A percentile compares a stretch with the other conserved stretches of the same genome.
These are phyloP conservation scores for Solanum corneliomulleri DNA, from an alignment of 257 asterid species.

Conservation along the genomic window DNA sequence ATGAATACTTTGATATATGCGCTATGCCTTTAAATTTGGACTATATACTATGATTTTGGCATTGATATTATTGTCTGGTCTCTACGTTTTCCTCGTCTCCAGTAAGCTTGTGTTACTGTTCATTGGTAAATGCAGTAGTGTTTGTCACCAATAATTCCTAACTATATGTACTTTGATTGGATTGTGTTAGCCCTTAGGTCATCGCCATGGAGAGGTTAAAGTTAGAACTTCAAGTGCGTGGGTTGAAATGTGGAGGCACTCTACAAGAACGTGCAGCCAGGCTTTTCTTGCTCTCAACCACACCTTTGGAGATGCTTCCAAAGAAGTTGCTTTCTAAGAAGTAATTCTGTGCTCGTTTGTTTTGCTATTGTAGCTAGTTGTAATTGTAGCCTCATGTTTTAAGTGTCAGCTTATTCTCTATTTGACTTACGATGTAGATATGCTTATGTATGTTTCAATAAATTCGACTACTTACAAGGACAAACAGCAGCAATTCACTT, in stretches of 20 bases:
- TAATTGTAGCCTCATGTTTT: neutral
- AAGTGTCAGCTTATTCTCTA: neutral
- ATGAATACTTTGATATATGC: neutral
- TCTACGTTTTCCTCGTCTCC: neutral
- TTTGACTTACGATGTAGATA: neutral
- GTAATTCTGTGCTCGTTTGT: constrained; percentile 13
- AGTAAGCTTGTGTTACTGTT: neutral
- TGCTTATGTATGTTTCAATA: neutral
- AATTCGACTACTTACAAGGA: neutral
- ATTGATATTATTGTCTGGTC: neutral
- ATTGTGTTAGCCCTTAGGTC: constrained; percentile 19
- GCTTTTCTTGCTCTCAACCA: constrained; percentile 33
- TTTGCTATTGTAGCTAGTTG: neutral
- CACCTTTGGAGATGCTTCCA: constrained; percentile 63
- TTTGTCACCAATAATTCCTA: neutral
- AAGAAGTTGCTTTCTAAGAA: constrained; percentile 84
- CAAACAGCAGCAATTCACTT: neutral
- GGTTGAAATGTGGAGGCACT: constrained; percentile 81
- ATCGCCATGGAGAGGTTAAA: constrained; percentile 77
- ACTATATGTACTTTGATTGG: neutral
- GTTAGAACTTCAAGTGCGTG: constrained; percentile 62
- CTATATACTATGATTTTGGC: neutral
- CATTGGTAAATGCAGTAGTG: neutral
- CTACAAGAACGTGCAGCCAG: constrained; percentile 83
- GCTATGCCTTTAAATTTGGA: neutral